Evolutionary conservation across 495 filamentous ascomycete species (phyloP).

Genomic region (Bryoglossum gracile): DNA sequence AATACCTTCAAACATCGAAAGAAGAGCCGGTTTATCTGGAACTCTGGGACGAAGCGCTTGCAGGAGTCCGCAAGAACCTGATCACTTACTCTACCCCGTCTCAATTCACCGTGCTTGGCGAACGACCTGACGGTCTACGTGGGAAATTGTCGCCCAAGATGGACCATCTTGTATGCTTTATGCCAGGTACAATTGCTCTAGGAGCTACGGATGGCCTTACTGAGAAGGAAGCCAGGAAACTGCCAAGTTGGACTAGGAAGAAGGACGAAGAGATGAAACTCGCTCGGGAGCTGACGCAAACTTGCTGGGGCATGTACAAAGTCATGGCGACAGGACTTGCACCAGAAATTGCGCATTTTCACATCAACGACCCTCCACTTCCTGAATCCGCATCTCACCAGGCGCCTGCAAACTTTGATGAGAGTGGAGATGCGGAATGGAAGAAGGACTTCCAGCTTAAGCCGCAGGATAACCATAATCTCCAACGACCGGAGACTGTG

Average conservation of each 20-base stretch:
- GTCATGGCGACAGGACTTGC: constrained; percentile 82
- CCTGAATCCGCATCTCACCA: constrained; percentile 44
- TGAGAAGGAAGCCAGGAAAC: constrained; percentile 65
- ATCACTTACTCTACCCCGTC: constrained; percentile 78
- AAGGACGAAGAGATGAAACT: constrained; percentile 83
- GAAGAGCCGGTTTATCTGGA: constrained; percentile 81
- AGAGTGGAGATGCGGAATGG: constrained; percentile 51
- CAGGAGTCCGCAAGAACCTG: constrained; percentile 83
- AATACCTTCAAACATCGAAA: constrained; percentile 86
- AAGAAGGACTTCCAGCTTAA: constrained; percentile 72
- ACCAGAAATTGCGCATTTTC: constrained; percentile 86
- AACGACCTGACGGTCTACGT: constrained; percentile 70
- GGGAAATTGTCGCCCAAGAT: constrained; percentile 72
- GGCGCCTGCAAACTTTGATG: constrained; percentile 39
- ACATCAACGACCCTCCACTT: constrained; percentile 56
- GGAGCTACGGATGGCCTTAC: constrained; percentile 73
- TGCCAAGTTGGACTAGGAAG: constrained; percentile 62
- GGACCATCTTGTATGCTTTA: constrained; percentile 97
- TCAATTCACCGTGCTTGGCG: constrained; percentile 76
- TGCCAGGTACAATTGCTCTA: constrained; percentile 91
- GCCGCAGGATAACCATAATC: constrained; percentile 70
- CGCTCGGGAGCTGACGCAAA: constrained; percentile 85
- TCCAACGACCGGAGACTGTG: constrained; percentile 93
- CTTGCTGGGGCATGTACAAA: constrained; percentile 96
- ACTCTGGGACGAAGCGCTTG: constrained; percentile 84